These are phyloP conservation scores for Auriscalpium orientale DNA, from an alignment of 768 basidiomycete genomes.

Conservation along the genomic window DNA sequence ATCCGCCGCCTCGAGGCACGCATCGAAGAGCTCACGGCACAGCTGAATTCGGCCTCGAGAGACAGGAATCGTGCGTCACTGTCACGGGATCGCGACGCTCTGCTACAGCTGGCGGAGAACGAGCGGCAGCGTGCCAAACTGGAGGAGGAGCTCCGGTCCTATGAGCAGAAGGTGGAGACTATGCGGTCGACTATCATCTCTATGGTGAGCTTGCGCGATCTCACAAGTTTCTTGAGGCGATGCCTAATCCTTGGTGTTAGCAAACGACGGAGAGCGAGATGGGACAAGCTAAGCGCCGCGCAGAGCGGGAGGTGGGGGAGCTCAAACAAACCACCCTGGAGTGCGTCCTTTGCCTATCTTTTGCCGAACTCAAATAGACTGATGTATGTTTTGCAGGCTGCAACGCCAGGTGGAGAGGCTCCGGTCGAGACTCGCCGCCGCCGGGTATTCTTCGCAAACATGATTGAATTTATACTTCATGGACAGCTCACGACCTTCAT, in stretches of 20 bases:
- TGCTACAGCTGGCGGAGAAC: slow-evolving; percentile 48
- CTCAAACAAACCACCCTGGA: slow-evolving; percentile 62
- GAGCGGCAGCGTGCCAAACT: slow-evolving; percentile 54
- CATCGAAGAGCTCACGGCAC: slow-evolving; percentile 64
- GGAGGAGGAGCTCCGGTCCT: slow-evolving; percentile 57
- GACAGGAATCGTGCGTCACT: slow-evolving; percentile 31
- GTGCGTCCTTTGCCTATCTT: slow-evolving; percentile 31
- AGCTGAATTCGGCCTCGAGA: slow-evolving; percentile 45
- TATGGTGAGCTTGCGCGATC: slow-evolving; percentile 38
- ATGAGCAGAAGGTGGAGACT: slow-evolving; percentile 48
- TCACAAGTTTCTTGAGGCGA: neutral
- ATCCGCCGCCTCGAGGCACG: slow-evolving; percentile 59
- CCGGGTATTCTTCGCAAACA: too few relatives aligned
- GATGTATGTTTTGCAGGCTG: neutral
- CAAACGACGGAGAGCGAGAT: slow-evolving; percentile 66
- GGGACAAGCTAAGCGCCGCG: slow-evolving; percentile 63
- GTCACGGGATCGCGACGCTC: slow-evolving; percentile 42
- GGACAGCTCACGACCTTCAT: too few relatives aligned
- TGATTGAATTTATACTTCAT: too few relatives aligned
- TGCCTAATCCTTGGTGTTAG: slow-evolving; percentile 27
- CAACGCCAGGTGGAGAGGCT: neutral
- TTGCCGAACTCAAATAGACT: neutral
- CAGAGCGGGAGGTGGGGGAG: slow-evolving; percentile 70
- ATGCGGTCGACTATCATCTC: slow-evolving; percentile 55
- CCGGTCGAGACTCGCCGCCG: neutral